Base-by-base conservation (phyloP, 2,329 filamentous ascomycete genomes). In the Falciphora oryzae region DNA sequence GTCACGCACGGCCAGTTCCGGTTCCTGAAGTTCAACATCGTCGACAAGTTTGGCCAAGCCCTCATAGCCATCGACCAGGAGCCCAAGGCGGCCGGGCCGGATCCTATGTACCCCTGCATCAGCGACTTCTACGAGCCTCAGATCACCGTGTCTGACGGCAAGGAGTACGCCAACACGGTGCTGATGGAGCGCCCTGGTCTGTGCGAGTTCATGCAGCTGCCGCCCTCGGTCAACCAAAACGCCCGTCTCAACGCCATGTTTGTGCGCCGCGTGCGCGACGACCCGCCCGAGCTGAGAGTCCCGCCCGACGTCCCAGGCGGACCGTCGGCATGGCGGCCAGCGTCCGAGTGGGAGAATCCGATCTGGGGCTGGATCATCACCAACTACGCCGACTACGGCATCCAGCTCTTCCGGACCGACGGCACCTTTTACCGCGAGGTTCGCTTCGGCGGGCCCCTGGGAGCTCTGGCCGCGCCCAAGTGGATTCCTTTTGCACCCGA, bases 31-130 rank as follows among this genome's bases (percentile, higher is more conserved):
- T 65, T 84, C 57, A 80, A 80, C 67, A 74, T 83, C 57, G 71
- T 83, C 38, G 80, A 83, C 70, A 82, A 82, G 67, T 82, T 82
- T 59, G 80, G 80, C 0, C 80, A 82, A 61, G 70, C 71, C 13
- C 63, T 80, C 29, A 59, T 67, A 13, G 72, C 72, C 25, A 72
- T 78, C 22, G 72, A 77, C 57, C 70, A 71, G n/a, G 61, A 65
- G 16, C 70, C 72, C 2, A 59, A 65, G 25, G 13, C 50, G 4
- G 13, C 61, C 38, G 63, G 56, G 4, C 16, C 18, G 0, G 29
- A 65, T 1, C 69, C 71, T 3, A 56, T 76, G 1, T 74, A 73
- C 31, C 77, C 77, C 1, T 73, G 71, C 67, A 69, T 78, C 14
- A 75, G 75, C 60, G 74, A 78, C 63, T 76, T 68, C 27, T 75